Evolutionary conservation across 2,329 filamentous ascomycete species (phyloP).

Genomic region (Balansia obtecta): DNA sequence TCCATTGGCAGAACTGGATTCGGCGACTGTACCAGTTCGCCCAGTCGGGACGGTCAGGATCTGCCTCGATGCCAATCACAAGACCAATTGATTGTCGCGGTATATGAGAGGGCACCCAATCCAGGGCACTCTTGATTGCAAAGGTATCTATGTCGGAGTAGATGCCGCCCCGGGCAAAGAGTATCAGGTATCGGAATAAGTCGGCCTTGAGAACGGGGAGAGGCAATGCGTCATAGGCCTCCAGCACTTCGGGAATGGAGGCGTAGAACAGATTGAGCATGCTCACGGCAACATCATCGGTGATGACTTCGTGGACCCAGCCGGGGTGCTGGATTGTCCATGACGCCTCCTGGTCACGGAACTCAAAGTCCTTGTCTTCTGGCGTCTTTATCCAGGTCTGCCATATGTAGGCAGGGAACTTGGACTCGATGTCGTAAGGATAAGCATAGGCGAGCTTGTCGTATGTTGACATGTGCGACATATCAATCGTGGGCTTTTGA

Average conservation of each 20-base stretch:
- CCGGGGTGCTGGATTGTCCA: slow-evolving; percentile 81
- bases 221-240: slow-evolving; percentile 63
- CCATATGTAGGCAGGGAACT: slow-evolving; percentile 97
- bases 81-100: slow-evolving; percentile 70
- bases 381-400: slow-evolving; percentile 95
- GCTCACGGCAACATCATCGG: slow-evolving; percentile 74
- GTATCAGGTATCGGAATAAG: slow-evolving; percentile 64
- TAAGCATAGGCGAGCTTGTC: slow-evolving; percentile 87
- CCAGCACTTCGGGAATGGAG: slow-evolving; percentile 63
- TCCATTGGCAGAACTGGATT: slow-evolving; percentile 99
- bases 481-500: slow-evolving; percentile 50
- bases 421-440: slow-evolving; percentile 76
- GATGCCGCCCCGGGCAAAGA: slow-evolving; percentile 47
- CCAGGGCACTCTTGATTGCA: slow-evolving; percentile 67
- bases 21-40: slow-evolving; percentile 88
- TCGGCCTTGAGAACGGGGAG: slow-evolving; percentile 67
- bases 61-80: slow-evolving; percentile 90
- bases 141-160: slow-evolving; percentile 91
- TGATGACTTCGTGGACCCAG: slow-evolving; percentile 94
- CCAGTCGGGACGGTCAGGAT: slow-evolving; percentile 89
- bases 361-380: slow-evolving; percentile 62
- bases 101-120: slow-evolving; percentile 76
- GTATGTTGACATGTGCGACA: slow-evolving; percentile 57
- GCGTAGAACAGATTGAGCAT: slow-evolving; percentile 80
- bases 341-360: slow-evolving; percentile 74